Conservation (phyloP, 2,329 filamentous ascomycete species). For the Colletotrichum orbiculare region DNA sequence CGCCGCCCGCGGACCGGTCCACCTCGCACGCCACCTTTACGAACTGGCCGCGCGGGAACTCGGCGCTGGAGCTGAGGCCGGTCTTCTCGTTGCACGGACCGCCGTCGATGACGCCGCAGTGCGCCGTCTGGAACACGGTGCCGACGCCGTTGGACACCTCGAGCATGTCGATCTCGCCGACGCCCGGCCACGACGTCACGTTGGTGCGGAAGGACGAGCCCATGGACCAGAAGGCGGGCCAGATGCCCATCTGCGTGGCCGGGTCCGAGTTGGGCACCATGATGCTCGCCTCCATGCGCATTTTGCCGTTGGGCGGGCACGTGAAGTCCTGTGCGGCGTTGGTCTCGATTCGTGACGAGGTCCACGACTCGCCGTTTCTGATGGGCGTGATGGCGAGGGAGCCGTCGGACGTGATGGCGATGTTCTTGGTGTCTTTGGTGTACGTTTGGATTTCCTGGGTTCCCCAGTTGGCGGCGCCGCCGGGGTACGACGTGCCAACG, state of each 20-base stretch:
- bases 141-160: slow-evolving; percentile 54
- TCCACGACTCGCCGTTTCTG: slow-evolving; percentile 49
- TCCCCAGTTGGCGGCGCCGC: slow-evolving; percentile 59
- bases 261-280: slow-evolving; percentile 46
- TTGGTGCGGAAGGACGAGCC: slow-evolving; percentile 51
- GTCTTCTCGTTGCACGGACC: slow-evolving; percentile 55
- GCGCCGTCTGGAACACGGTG: slow-evolving; percentile 50
- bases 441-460: slow-evolving; percentile 61
- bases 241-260: slow-evolving; percentile 51
- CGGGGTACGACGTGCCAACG: slow-evolving; percentile 57
- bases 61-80: slow-evolving; percentile 43
- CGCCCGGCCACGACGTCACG: slow-evolving; percentile 53
- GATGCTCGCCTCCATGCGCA: slow-evolving; percentile 53
- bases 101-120: slow-evolving; percentile 53
- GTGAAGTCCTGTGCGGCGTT: slow-evolving; percentile 47
- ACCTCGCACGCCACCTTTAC: slow-evolving; percentile 48
- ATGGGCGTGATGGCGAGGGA: slow-evolving; percentile 41
- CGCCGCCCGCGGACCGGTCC: slow-evolving; percentile 42
- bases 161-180: slow-evolving; percentile 58
- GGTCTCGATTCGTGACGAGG: slow-evolving; percentile 57
- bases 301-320: slow-evolving; percentile 45
- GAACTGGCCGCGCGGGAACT: slow-evolving; percentile 45
- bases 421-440: slow-evolving; percentile 52
- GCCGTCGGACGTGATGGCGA: slow-evolving; percentile 49
- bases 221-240: slow-evolving; percentile 60